phyloP scores from a whole-genome alignment of 2,329 filamentous ascomycete species.

The Colletotrichum higginsianum region DNA sequence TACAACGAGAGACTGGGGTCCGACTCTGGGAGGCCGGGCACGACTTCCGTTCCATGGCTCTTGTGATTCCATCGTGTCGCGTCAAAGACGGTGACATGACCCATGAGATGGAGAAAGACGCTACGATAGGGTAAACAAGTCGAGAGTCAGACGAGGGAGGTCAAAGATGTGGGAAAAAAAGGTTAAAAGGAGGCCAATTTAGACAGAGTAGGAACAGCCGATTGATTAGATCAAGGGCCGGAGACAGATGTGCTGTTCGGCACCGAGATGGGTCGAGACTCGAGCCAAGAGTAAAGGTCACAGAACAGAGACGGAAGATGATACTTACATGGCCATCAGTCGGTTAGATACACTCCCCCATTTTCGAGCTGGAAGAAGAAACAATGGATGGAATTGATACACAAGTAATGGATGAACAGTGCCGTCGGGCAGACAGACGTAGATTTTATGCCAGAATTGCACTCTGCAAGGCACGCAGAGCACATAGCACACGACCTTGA shows the following conservation, averaged over 20 bases:
- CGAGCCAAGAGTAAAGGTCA: not conserved
- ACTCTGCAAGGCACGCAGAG: conserved; percentile 11
- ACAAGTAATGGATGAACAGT: not conserved
- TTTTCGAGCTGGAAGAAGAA: conserved; percentile 3
- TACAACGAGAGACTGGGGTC: not conserved
- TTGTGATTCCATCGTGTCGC: not conserved
- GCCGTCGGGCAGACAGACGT: not conserved
- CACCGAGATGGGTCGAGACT: conserved; percentile 3
- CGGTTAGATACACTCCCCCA: not conserved
- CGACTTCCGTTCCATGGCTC: conserved; percentile 30
- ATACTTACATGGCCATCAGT: not conserved
- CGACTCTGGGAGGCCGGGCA: conserved; percentile 12
- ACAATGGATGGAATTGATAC: not conserved
- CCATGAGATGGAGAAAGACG: conserved; percentile 1
- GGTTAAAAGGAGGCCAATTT: not conserved
- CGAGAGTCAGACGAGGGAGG: conserved; percentile 12
- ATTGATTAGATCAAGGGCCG: conserved; percentile 8
- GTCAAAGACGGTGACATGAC: conserved; percentile 24
- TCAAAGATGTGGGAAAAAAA: not conserved
- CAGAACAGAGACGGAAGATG: conserved; percentile 1
- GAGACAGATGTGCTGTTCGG: conserved; percentile 10
- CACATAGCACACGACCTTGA: conserved; percentile 1
- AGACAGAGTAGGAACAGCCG: not conserved
- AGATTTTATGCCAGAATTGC: conserved; percentile 10
- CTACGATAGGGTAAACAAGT: conserved; percentile 1